A percentile compares a stretch with the other conserved stretches of the same genome.
Conservation (phyloP, 2,329 filamentous ascomycete species). For the Diaporthe ampelina region DNA sequence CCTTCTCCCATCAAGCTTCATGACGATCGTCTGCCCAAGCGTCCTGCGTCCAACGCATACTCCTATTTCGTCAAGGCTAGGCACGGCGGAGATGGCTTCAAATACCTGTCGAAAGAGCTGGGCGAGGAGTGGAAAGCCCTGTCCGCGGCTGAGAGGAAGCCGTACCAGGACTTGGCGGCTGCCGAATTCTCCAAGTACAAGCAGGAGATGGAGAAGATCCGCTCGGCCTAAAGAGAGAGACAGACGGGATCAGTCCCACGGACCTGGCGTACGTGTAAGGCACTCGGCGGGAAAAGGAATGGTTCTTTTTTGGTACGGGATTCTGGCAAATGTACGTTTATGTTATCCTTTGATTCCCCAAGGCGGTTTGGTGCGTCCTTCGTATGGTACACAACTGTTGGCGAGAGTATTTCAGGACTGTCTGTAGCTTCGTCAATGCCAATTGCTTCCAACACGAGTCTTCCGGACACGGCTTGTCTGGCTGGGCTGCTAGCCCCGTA, state of each 20-base stretch:
- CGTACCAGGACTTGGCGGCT: slow-evolving; percentile 52
- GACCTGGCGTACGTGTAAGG: neutral
- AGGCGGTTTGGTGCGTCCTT: slow-evolving; percentile 13
- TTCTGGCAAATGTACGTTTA: slow-evolving; percentile 30
- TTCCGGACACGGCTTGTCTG: neutral
- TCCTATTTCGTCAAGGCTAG: slow-evolving; percentile 55
- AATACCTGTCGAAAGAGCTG: slow-evolving; percentile 45
- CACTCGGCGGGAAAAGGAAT: slow-evolving; percentile 19
- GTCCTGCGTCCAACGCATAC: slow-evolving; percentile 50
- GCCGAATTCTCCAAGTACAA: slow-evolving; percentile 49
- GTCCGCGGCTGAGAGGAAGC: slow-evolving; percentile 53
- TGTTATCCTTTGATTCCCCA: slow-evolving; percentile 37
- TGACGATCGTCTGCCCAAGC: slow-evolving; percentile 64
- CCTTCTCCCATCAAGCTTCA: slow-evolving; percentile 48
- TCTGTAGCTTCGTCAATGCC: slow-evolving; percentile 23
- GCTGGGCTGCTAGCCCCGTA: neutral
- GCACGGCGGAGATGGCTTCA: slow-evolving; percentile 45
- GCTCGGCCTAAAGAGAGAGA: slow-evolving; percentile 34
- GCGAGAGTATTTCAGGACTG: slow-evolving; percentile 27
- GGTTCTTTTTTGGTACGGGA: slow-evolving; percentile 27
- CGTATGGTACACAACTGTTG: slow-evolving; percentile 24
- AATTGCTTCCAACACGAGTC: neutral
- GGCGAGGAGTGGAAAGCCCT: slow-evolving; percentile 60
- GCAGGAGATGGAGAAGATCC: slow-evolving; percentile 47
- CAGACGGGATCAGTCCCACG: neutral